These are phyloP conservation scores for Pseudogymnoascus sp. DNA, from an alignment of 2,329 filamentous ascomycete species.

Conservation along the genomic window DNA sequence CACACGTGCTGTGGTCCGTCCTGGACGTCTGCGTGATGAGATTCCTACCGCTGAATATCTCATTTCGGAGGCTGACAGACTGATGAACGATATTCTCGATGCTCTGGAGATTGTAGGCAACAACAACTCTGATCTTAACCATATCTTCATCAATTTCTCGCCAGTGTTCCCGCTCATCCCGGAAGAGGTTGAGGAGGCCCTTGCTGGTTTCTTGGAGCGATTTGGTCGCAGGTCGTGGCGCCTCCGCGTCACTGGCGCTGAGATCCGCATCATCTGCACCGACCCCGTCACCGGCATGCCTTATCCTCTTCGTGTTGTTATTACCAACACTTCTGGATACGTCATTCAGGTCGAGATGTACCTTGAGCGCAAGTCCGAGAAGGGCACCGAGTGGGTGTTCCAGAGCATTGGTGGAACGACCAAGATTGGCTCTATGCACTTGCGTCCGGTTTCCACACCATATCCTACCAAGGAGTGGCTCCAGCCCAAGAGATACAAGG, in stretches of 20 bases:
- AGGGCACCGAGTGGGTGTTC: constrained; percentile 91
- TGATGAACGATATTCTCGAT: constrained; percentile 97
- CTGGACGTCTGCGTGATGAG: constrained; percentile 89
- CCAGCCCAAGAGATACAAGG: constrained; percentile 98
- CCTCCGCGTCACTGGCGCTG: constrained; percentile 90
- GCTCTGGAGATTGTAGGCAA: constrained; percentile 97
- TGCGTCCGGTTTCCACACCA: constrained; percentile 82
- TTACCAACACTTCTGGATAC: constrained; percentile 97
- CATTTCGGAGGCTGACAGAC: constrained; percentile 89
- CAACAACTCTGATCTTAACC: constrained; percentile 98
- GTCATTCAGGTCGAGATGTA: constrained; percentile 98
- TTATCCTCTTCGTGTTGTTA: constrained; percentile 89
- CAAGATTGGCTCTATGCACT: constrained; percentile 91
- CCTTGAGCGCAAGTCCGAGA: constrained; percentile 94
- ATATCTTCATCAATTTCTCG: constrained; percentile 99
- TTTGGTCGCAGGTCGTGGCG: constrained; percentile 94
- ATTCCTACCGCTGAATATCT: constrained; percentile 98
- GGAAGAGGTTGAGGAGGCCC: constrained; percentile 81
- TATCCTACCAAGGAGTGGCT: constrained; percentile 98
- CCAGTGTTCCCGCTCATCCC: constrained; percentile 91
- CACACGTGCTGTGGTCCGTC: constrained; percentile 88
- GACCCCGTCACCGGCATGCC: constrained; percentile 76
- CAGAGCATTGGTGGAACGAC: constrained; percentile 92
- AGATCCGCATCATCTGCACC: constrained; percentile 97
- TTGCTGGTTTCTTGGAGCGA: constrained; percentile 91